These are phyloP conservation scores for Lachancea thermotolerans DNA, from an alignment of 805 yeast genomes.

Conservation along the genomic window DNA sequence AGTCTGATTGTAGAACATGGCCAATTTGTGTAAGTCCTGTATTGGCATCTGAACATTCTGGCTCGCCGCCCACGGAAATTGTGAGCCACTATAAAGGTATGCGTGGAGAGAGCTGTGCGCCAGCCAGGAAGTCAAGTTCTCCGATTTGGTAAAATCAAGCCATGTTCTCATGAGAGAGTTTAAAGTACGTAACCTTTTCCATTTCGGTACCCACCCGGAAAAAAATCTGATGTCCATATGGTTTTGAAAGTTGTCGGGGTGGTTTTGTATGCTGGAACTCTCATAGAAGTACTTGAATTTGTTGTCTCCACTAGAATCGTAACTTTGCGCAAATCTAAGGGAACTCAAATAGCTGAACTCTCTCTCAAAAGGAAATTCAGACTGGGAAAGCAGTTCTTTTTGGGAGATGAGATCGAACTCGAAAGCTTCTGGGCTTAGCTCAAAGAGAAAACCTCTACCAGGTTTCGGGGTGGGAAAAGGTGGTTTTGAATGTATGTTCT, in stretches of 20 bases:
- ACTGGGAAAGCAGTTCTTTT: background rate
- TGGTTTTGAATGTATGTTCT: background rate
- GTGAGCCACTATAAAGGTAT: conserved; percentile 54
- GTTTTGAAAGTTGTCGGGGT: background rate
- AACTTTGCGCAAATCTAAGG: background rate
- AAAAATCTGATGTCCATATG: conserved; percentile 5
- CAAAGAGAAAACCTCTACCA: background rate
- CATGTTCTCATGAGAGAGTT: conserved; percentile 49
- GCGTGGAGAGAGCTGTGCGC: conserved; percentile 60
- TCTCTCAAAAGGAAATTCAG: background rate
- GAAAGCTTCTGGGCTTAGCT: background rate
- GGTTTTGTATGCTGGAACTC: background rate
- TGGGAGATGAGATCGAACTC: background rate
- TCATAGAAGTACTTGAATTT: conserved; percentile 2
- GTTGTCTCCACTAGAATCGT: background rate
- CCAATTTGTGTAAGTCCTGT: conserved; percentile 35
- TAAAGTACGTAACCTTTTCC: conserved; percentile 28
- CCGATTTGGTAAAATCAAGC: conserved; percentile 43
- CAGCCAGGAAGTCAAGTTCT: conserved; percentile 46
- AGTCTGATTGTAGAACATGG: conserved; percentile 39
- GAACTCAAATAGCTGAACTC: background rate
- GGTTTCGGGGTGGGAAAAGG: background rate
- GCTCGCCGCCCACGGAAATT: conserved; percentile 57
- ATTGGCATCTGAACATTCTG: conserved; percentile 49
- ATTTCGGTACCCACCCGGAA: background rate